Base-by-base conservation (phyloP, 2,329 filamentous ascomycete genomes). In the Eutypella sp. region DNA sequence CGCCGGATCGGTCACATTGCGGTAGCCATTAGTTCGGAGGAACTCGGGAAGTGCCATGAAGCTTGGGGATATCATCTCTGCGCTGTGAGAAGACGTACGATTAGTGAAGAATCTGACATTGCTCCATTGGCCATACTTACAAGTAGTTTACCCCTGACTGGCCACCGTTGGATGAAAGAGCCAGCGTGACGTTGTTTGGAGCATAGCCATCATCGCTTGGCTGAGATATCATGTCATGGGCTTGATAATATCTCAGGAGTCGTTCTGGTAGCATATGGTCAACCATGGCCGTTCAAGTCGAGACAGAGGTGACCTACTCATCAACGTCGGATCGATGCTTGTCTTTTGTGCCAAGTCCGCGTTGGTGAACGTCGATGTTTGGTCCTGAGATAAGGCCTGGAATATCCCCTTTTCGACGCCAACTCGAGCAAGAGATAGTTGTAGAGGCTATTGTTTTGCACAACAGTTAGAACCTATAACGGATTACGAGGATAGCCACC, bases 171-270 rank as follows among this genome's bases (percentile, higher is more conserved):
- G 47, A 49, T 5, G 49, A 36, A 6, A 59, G 23, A 8, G 52
- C 53, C 20, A 24, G 43, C 3, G 56, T 59, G 33, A 57, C 45
- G 24, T 54, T 57, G 34, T 51, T 59, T 19, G 55, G 46, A 6
- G 38, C 18, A 40, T 53, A 59, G 5, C 36, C 23, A 19, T 53
- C 52, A 16, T 52, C 43, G 9, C 20, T 41, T 1, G 41, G 45
- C n/a, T 57, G 55, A 4, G 47, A 47, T 8, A 57, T 36, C 25
- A 59, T 54, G 2, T 48, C 54, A 20, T 50, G 46, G 4, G 55
- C 50, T 22, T 59, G 55, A 36, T 57, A 57, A 22, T 55, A 59
- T 10, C 56, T 50, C 13, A 59, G 24, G 7, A 59, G 44, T n/a
- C 55, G 39, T 31, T 48, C 56, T 59, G 31, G 5, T 29, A n/a